Evolutionary conservation across 129 eudicot genomes (phyloP).

Genomic region (Flaveria linearis): DNA sequence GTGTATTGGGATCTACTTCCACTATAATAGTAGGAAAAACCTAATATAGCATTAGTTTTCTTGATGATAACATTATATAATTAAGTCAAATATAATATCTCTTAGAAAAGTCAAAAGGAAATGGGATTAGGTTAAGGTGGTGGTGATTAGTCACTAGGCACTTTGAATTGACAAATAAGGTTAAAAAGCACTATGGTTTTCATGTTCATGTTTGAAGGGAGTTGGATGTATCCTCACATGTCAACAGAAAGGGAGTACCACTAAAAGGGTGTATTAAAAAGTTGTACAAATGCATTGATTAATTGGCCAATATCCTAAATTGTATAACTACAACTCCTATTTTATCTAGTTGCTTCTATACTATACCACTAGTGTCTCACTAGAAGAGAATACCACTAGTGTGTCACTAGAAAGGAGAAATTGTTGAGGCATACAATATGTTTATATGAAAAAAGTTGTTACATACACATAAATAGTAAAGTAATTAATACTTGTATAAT

Average conservation of each 20-base stretch:
- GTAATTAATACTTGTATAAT: not conserved
- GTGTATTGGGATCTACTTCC: conserved; percentile 45
- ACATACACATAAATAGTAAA: not conserved
- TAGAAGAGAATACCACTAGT: not conserved
- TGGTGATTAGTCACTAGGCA: conserved; percentile 32
- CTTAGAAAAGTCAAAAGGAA: conserved; percentile 33
- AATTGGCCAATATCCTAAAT: conserved; percentile 6
- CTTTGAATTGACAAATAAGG: conserved; percentile 25
- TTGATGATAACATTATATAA: conserved; percentile 36
- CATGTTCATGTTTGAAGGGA: conserved; percentile 4
- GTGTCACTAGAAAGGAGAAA: conserved; percentile 1
- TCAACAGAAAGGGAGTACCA: conserved; percentile 20
- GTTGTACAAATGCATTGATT: conserved; percentile 18
- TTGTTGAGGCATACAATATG: not conserved
- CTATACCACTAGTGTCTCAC: not conserved
- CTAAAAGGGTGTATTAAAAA: conserved; percentile 19
- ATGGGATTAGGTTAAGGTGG: conserved; percentile 32
- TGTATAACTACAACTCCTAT: not conserved
- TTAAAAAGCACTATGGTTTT: conserved; percentile 23
- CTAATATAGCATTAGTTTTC: conserved; percentile 21
- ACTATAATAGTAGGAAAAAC: conserved; percentile 27
- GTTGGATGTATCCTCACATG: conserved; percentile 42
- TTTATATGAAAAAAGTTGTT: not conserved
- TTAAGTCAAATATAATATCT: conserved; percentile 24
- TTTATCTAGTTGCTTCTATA: not conserved